Base-by-base conservation (phyloP, 2,329 filamentous ascomycete species). In the Bipolaris oryzae region DNA sequence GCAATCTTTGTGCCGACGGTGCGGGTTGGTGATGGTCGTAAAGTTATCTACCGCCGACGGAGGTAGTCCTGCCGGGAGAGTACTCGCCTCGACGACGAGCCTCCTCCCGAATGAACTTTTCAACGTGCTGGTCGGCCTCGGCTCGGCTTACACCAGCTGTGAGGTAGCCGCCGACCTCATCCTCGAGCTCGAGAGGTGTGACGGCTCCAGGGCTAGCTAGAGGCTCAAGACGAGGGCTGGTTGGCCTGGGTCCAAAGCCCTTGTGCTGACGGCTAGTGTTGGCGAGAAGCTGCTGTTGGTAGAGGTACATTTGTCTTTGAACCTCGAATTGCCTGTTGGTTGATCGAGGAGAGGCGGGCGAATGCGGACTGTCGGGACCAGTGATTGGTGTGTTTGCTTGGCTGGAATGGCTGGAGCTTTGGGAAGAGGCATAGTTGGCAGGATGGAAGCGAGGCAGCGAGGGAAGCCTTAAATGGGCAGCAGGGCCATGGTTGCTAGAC, bases 371-470 rank as follows among this genome's bases (percentile, higher is more conserved):
- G 62, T 71, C 75, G 25, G 73, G 66, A 33, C 72, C 74, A 9
- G 75, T 76, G 58, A 72, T 61, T 15, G 77, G 74, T 2, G 77
- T 76, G 34, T 60, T 72, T 48, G 70, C 68, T 11, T 66, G 55
- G 49, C 77, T 80, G 13, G 75, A 75, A 42, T 66, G 54, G 49
- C 76, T 80, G 13, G 75, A 75, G 43, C 70, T 68, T 44, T 74
- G 63, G 34, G 76, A 78, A 0, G 71, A 71, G 9, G 79, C 76
- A 64, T 79, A 83, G 69, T 83, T 82, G 60, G 81, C 80, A 6
- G 81, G 81, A 57, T 84, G 81, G 73, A 82, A 83, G 55, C 80
- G 77, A 42, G 81, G 81, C 38, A 84, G 73, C 1, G 77, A 78
- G n/a, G 80, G 79, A 13, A 83, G 70, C 53, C 78, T 78, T 34